Percentiles rank a stretch among this genome's conserved stretches.
Evolutionary conservation across 306 rosid species (phyloP).

Genomic region (Benincasa hispida): DNA sequence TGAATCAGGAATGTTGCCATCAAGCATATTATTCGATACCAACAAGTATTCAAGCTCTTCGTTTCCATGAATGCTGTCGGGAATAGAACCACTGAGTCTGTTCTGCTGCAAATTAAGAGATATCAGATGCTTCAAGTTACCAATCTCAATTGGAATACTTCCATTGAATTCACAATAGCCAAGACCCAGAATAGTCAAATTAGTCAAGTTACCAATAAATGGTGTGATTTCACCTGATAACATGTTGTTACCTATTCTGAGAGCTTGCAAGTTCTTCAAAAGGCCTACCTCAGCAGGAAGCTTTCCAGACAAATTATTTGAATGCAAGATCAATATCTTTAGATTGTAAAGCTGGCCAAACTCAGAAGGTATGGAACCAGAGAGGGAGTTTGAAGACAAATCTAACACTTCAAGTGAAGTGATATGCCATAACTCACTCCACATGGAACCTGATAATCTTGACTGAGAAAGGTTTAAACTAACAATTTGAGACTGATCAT

Average conservation of each 20-base stretch:
- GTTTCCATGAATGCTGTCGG: slow-evolving; percentile 52
- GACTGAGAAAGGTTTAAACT: slow-evolving; percentile 59
- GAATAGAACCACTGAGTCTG: slow-evolving; percentile 53
- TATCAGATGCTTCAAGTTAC: slow-evolving; percentile 49
- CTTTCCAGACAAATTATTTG: slow-evolving; percentile 64
- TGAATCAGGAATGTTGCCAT: slow-evolving; percentile 51
- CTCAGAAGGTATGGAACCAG: slow-evolving; percentile 61
- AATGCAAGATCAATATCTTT: slow-evolving; percentile 34
- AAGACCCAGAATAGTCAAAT: slow-evolving; percentile 51
- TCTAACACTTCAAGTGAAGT: slow-evolving; percentile 60
- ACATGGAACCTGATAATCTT: slow-evolving; percentile 62
- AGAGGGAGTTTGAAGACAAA: slow-evolving; percentile 59
- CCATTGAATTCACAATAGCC: slow-evolving; percentile 69
- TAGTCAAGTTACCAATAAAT: slow-evolving; percentile 44
- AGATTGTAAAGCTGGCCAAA: slow-evolving; percentile 53
- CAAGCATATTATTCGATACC: slow-evolving; percentile 66
- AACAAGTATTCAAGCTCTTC: slow-evolving; percentile 56
- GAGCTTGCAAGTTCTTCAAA: slow-evolving; percentile 66
- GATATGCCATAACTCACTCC: slow-evolving; percentile 36
- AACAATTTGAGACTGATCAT: slow-evolving; percentile 31
- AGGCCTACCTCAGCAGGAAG: slow-evolving; percentile 68
- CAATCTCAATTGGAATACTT: slow-evolving; percentile 65
- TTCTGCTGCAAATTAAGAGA: slow-evolving; percentile 69
- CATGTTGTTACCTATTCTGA: slow-evolving; percentile 72
- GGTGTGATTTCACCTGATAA: slow-evolving; percentile 59